Conservation (phyloP, 2,329 filamentous ascomycete genomes). For the Cladophialophora exuberans region DNA sequence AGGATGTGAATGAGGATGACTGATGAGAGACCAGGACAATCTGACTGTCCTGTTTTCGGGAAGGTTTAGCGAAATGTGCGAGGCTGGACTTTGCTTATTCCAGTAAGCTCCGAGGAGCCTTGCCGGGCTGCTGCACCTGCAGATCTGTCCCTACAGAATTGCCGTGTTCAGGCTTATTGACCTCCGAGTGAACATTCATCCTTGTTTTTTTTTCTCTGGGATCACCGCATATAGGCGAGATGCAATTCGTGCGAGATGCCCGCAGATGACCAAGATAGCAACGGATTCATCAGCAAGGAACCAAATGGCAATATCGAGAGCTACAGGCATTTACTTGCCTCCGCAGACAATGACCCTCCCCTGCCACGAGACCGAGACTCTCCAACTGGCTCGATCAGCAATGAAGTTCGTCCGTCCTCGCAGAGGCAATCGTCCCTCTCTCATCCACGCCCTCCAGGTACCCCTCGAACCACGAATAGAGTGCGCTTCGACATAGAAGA, state of each 20-base stretch:
- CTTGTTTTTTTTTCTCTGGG: neutral
- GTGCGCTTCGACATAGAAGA: constrained; percentile 70
- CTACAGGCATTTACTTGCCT: constrained; percentile 20
- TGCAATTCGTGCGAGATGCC: constrained; percentile 31
- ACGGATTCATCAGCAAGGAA: constrained; percentile 17
- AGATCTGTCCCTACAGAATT: no score
- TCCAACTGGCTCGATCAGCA: constrained; percentile 11
- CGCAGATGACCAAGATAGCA: constrained; percentile 30
- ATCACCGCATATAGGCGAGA: constrained; percentile 17
- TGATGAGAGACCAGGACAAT: no score
- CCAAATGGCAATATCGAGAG: constrained; percentile 26
- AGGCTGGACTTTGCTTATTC: no score
- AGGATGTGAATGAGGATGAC: no score
- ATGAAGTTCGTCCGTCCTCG: constrained; percentile 25
- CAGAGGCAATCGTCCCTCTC: constrained; percentile 47
- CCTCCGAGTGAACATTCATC: no score
- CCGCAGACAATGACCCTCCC: constrained; percentile 19
- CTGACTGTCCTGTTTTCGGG: no score
- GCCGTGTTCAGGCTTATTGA: no score
- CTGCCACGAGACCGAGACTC: constrained; percentile 35
- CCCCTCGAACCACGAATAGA: constrained; percentile 68
- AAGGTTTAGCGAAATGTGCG: no score
- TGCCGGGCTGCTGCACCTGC: no score
- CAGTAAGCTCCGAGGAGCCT: no score
- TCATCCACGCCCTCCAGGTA: constrained; percentile 43